These are phyloP conservation scores for Xylariaceae sp. DNA, from an alignment of 2,329 filamentous ascomycete genomes.

Conservation along the genomic window DNA sequence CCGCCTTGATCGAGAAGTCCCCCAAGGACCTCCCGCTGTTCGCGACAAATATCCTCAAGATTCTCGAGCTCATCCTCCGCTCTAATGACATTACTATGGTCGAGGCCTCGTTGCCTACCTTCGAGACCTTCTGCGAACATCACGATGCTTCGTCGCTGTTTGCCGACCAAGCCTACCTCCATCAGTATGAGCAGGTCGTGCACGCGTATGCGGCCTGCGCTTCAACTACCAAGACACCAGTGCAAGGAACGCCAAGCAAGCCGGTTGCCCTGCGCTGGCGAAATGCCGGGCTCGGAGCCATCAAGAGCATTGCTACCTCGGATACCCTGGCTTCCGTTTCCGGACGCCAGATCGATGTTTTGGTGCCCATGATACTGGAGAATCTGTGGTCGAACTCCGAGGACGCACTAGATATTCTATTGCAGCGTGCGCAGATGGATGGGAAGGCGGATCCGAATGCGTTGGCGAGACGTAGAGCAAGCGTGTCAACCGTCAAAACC, in stretches of 20 bases:
- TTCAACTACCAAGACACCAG: slow-evolving; percentile 51
- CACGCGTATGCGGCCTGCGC: slow-evolving; percentile 74
- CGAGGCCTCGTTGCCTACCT: slow-evolving; percentile 81
- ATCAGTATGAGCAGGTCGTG: slow-evolving; percentile 77
- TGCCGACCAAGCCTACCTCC: slow-evolving; percentile 77
- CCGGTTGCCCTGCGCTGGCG: slow-evolving; percentile 76
- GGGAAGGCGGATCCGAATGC: slow-evolving; percentile 65
- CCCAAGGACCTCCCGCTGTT: slow-evolving; percentile 87
- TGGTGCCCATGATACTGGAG: slow-evolving; percentile 79
- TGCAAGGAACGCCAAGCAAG: slow-evolving; percentile 56
- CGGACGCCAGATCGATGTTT: slow-evolving; percentile 68
- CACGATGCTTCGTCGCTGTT: slow-evolving; percentile 82
- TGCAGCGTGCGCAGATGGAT: slow-evolving; percentile 60
- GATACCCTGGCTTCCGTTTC: slow-evolving; percentile 72
- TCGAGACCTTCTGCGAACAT: slow-evolving; percentile 81
- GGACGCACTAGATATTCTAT: slow-evolving; percentile 62
- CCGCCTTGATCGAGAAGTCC: slow-evolving; percentile 86
- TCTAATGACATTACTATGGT: slow-evolving; percentile 89
- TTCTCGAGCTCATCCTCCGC: slow-evolving; percentile 75
- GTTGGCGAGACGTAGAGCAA: slow-evolving; percentile 62
- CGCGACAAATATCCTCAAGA: slow-evolving; percentile 75
- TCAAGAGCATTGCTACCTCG: slow-evolving; percentile 74
- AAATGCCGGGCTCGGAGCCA: slow-evolving; percentile 67
- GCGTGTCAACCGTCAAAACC: slow-evolving; percentile 72
- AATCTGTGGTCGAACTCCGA: slow-evolving; percentile 76